Evolutionary conservation across 2,329 filamentous ascomycete species (phyloP), one percentile per base, ranked within the genome.

Genomic region (Akanthomyces dipterigenus): DNA sequence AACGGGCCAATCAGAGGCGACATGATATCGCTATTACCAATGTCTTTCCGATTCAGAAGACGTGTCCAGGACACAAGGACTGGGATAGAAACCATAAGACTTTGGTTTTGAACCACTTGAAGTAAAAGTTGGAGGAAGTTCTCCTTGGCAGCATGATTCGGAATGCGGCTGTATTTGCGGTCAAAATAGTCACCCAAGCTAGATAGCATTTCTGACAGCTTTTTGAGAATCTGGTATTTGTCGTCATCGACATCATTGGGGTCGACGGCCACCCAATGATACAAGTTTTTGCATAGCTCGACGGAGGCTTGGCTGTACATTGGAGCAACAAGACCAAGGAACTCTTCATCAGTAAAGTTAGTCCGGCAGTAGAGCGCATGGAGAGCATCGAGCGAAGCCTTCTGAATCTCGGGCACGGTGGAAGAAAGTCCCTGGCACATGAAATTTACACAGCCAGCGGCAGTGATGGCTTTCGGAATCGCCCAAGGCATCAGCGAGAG

Each of bases 171-270:
- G 63, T 88, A 88, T 65, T 90, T 91, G 64, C 90, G 85, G 68
- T 95, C 90, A 63, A 97, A 82, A 69, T 93, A 93, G 65, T 90
- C 88, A 20, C 90, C 91, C 18, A 97, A 79, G 68, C 90, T 90
- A 26, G 93, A 93, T 11, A 97, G 80, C 80, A 92, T 90, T 83
- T 99, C 95, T 1, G 93, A 92, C 51, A 98, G 85, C 74, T 96
- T 97, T 77, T 98, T 98, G 45, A 90, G 87, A 67, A 97, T 86
- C 60, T 91, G 86, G 72, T 99, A 98, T 71, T 92, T 96, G 69
- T 92, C 88, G 69, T 96, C 91, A 66, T 97, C 90, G 62, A 96
- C 86, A 67, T 96, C 88, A 63, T 90, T 84, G 3, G 91, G 84
- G 65, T 92, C 88, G 48, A 93, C 87, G 12, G 86, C 76, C 5